These are phyloP conservation scores for Eruca vesicaria DNA, from an alignment of 441 rosid genomes.

Conservation along the genomic window DNA sequence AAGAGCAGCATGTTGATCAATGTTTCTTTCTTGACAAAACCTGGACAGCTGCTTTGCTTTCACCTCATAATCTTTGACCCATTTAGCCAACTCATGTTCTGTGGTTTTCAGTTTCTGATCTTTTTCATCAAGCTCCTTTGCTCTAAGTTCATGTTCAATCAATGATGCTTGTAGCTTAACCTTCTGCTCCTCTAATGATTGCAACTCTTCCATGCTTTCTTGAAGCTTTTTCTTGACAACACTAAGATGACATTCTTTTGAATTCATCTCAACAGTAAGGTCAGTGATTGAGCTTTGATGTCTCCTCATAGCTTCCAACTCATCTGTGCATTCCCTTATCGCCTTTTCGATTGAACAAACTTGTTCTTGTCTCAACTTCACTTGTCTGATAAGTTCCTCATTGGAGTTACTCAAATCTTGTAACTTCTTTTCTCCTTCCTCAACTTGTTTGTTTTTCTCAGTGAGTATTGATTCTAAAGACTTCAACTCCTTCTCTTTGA, in stretches of 20 bases:
- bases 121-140: slow-evolving; percentile 32
- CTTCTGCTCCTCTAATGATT: slow-evolving; percentile 21
- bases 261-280: slow-evolving; percentile 17
- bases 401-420: slow-evolving; percentile 23
- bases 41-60: slow-evolving; percentile 26
- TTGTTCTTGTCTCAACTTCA: slow-evolving; percentile 34
- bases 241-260: slow-evolving; percentile 31
- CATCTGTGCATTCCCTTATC: slow-evolving; percentile 7
- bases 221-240: slow-evolving; percentile 17
- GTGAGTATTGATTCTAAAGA: slow-evolving; percentile 2
- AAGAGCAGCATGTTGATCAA: slow-evolving; percentile 7
- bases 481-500: not conserved
- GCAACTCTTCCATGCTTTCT: slow-evolving; percentile 26
- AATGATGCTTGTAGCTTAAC: slow-evolving; percentile 19
- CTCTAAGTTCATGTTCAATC: slow-evolving; percentile 32
- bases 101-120: slow-evolving; percentile 20
- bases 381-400: slow-evolving; percentile 24
- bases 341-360: slow-evolving; percentile 19
- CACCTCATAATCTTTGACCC: slow-evolving; percentile 26
- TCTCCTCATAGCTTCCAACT: slow-evolving; percentile 22
- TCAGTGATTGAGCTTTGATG: slow-evolving; percentile 30
- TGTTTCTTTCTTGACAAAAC: slow-evolving; percentile 7
- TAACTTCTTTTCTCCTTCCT: slow-evolving; percentile 31
- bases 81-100: slow-evolving; percentile 5
- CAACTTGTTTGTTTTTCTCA: slow-evolving; percentile 22